Conservation (phyloP, 2,329 filamentous ascomycete species). For the Chalara sp. region DNA sequence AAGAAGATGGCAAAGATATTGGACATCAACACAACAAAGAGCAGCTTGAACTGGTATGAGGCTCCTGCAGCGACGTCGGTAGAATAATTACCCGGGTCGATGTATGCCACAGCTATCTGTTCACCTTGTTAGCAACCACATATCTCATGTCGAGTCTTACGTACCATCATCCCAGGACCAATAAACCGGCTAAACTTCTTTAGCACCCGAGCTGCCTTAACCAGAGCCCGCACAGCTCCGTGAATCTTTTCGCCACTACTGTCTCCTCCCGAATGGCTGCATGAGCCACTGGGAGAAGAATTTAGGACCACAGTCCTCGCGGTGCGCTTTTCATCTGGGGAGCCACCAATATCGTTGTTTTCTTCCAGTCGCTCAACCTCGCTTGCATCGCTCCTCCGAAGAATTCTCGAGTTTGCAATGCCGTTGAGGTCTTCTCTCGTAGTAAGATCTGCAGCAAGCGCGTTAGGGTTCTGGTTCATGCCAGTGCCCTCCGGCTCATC, state of each 20-base stretch:
- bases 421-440: conserved; percentile 56
- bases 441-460: conserved; percentile 51
- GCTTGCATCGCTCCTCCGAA: conserved; percentile 34
- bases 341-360: background rate
- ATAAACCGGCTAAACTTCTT: conserved; percentile 39
- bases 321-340: background rate
- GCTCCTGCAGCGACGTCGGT: conserved; percentile 51
- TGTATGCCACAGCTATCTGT: conserved; percentile 31
- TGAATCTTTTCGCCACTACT: background rate
- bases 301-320: conserved; percentile 4
- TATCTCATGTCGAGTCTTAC: background rate
- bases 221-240: background rate
- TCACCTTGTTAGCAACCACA: background rate
- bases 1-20: conserved; percentile 53
- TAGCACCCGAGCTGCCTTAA: conserved; percentile 3
- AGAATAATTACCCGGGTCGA: conserved; percentile 45
- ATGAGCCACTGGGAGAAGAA: background rate
- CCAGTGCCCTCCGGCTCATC: conserved; percentile 46
- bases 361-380: conserved; percentile 11
- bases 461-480: conserved; percentile 56
- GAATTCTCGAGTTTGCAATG: conserved; percentile 49
- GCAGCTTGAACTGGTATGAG: conserved; percentile 42
- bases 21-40: conserved; percentile 50
- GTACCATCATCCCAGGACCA: conserved; percentile 39
- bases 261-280: background rate